A percentile compares a stretch with the other conserved stretches of the same genome.
phyloP scores from a whole-genome alignment of 164 flowering plant genomes.

The Akebia trifoliata region DNA sequence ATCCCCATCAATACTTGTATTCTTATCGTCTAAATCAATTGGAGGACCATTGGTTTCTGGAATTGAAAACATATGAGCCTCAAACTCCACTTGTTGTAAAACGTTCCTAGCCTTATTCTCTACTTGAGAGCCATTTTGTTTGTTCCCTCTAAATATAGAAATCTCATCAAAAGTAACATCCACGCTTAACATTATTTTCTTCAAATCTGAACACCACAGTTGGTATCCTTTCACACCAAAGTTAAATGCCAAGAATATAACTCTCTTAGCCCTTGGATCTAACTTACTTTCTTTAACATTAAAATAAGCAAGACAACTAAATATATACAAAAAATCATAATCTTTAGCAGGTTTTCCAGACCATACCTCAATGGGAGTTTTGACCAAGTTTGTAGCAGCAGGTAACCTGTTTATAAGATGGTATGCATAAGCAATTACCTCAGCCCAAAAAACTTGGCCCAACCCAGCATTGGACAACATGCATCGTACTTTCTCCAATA shows the following conservation, averaged over 20 bases:
- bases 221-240: too few relatives aligned
- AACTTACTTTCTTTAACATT: slow-evolving; percentile 2
- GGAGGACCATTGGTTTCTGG: background rate
- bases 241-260: background rate
- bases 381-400: too few relatives aligned
- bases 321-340: background rate
- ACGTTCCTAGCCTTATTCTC: background rate
- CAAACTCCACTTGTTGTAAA: background rate
- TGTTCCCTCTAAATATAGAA: background rate
- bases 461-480: too few relatives aligned
- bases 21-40: background rate
- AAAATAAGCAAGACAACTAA: slow-evolving; percentile 1
- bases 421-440: too few relatives aligned
- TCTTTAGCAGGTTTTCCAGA: background rate
- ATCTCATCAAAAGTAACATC: background rate
- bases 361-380: background rate
- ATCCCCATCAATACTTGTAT: background rate
- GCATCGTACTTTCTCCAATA: background rate
- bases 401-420: too few relatives aligned
- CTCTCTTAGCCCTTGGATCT: slow-evolving; percentile 1
- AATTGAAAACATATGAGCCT: too few relatives aligned
- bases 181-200: background rate
- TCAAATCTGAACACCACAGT: background rate
- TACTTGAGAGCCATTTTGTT: background rate
- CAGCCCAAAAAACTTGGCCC: too few relatives aligned